A percentile compares a stretch with the other conserved stretches of the same genome.
Evolutionary conservation across 202 grass and related monocot genomes (phyloP).

Genomic region (Sporobolus alterniflorus): DNA sequence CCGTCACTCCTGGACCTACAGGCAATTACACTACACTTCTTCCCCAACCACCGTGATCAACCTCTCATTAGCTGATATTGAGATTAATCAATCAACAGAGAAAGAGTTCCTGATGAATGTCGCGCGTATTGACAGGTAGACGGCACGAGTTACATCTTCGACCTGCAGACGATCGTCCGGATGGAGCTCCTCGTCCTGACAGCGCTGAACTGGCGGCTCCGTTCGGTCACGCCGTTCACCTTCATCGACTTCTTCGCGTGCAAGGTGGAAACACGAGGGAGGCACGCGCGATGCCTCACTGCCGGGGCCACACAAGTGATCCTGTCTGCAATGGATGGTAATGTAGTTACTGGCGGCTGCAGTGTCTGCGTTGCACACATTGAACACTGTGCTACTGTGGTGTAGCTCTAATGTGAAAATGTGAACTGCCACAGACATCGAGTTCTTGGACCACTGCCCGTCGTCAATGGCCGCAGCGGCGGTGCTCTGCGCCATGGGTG

Average conservation of each 20-base stretch:
- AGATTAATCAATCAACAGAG: neutral
- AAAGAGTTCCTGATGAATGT: neutral
- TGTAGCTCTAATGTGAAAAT: constrained; percentile 31
- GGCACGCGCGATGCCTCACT: constrained; percentile 55
- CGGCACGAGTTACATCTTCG: constrained; percentile 63
- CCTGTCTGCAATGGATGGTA: constrained; percentile 78
- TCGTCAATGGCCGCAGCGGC: constrained; percentile 86
- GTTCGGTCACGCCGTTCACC: constrained; percentile 72
- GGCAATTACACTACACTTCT: constrained; percentile 45
- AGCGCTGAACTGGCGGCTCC: constrained; percentile 81
- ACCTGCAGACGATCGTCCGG: constrained; percentile 59
- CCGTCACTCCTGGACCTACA: constrained; percentile 90
- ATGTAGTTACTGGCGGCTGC: neutral
- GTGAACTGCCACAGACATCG: constrained; percentile 53
- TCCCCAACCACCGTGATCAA: neutral
- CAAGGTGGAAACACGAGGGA: constrained; percentile 73
- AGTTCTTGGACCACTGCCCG: constrained; percentile 78
- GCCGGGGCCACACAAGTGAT: constrained; percentile 68
- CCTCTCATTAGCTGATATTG: neutral
- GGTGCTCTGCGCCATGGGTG: constrained; percentile 72
- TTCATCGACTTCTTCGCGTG: constrained; percentile 90
- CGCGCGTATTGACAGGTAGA: constrained; percentile 55
- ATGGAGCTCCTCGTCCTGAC: constrained; percentile 92
- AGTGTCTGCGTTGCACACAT: neutral
- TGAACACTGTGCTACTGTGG: neutral